phyloP scores from a whole-genome alignment of 2,329 filamentous ascomycete species.

The Trematosphaeria pertusa region DNA sequence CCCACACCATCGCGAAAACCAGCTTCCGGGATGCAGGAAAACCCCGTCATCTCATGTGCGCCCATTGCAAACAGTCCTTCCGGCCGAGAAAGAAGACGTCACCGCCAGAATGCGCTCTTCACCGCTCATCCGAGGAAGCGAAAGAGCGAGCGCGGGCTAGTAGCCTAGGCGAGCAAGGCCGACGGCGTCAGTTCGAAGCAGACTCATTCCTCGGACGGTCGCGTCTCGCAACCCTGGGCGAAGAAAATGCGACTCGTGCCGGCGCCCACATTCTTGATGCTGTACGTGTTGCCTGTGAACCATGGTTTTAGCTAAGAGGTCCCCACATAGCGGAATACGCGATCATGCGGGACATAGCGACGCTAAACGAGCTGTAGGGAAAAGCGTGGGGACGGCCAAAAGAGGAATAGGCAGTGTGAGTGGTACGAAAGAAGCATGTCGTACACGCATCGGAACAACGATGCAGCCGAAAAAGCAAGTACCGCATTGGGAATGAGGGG shows the following conservation, averaged over 20 bases:
- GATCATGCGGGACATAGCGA: neutral
- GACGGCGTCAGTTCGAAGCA: neutral
- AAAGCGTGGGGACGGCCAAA: neutral
- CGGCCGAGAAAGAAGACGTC: neutral
- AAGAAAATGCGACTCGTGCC: conserved; percentile 84
- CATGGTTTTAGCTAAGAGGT: conserved; percentile 17
- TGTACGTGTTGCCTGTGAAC: conserved; percentile 84
- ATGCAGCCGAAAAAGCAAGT: conserved; percentile 18
- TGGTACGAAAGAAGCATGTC: conserved; percentile 3
- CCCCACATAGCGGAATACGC: neutral
- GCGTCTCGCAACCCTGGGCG: conserved; percentile 77
- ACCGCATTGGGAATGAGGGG: too few species aligned
- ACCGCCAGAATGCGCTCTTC: conserved; percentile 10
- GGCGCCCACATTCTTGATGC: conserved; percentile 81
- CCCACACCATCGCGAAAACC: neutral
- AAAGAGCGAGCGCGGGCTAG: neutral
- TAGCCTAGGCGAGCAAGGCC: conserved; percentile 2
- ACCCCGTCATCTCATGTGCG: neutral
- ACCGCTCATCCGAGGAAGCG: conserved; percentile 18
- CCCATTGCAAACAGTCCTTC: neutral
- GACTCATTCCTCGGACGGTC: conserved; percentile 18
- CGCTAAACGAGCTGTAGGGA: neutral
- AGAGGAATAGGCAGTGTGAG: neutral
- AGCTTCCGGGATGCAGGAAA: neutral
- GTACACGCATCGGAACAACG: conserved; percentile 9